Base-by-base conservation (phyloP, 352 stramenopile species). In the Peronospora tabacina region DNA sequence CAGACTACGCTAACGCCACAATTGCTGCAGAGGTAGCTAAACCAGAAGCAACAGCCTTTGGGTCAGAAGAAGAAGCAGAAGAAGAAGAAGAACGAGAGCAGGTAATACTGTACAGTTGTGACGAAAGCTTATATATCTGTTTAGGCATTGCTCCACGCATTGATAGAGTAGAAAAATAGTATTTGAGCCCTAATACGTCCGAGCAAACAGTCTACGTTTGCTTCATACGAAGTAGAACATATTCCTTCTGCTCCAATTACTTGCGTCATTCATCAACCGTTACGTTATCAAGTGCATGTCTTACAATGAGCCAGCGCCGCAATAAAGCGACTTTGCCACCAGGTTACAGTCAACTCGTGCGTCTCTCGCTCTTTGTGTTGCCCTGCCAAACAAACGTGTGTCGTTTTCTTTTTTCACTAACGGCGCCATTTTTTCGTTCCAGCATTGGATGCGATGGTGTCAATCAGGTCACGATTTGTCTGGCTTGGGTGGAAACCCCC, bases 361-460 rank as follows among this genome's bases (percentile, higher is more conserved):
- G 4, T 22, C 19, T 26, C 2, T 3, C 2, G 22, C 22, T 26
- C 4, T 0, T 26, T 2, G 2, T 26, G 5, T 26, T 26, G 7
- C 3, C 19, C 19, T 22, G 19, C n/a, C n/a, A n/a, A n/a, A n/a
- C n/a, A n/a, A n/a, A n/a, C n/a, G n/a, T n/a, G n/a, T n/a, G n/a
- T n/a, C n/a, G n/a, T n/a, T n/a, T n/a, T n/a, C n/a, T n/a, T n/a
- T n/a, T n/a, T n/a, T n/a, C n/a, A n/a, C n/a, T n/a, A n/a, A n/a
- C n/a, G 19, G 3, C 3, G 19, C 19, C 5, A 26, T 26, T 7
- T 26, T 26, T 26, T 30, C 26, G 26, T 12, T 24, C 1, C 11
- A 93, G 82, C 80, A 98, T 64, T 98, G 95, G 95, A 95, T 96
- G 66, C 85, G 67, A 0, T 62, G 98, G 45, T 83, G 82, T 17